Conservation (phyloP, 805 yeast species). For the Lipomyces mesembrius region DNA sequence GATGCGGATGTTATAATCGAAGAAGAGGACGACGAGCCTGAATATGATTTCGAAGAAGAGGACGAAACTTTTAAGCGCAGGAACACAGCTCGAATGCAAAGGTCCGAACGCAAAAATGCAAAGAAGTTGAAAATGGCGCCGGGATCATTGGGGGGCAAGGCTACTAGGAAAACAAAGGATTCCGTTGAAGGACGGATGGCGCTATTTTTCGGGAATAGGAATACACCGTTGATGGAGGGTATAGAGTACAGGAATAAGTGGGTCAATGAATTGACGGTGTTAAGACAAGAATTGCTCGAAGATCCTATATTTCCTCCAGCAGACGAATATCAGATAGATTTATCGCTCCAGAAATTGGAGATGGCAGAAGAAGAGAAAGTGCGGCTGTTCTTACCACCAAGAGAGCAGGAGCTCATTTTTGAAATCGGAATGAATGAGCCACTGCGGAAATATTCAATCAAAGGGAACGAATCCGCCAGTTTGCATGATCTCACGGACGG, state of each 20-base stretch:
- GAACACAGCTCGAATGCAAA: not conserved
- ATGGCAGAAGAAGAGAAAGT: conserved; percentile 1
- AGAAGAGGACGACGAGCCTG: conserved; percentile 7
- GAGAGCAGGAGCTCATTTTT: not conserved
- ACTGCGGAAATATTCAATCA: not conserved
- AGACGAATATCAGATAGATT: not conserved
- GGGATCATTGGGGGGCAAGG: not conserved
- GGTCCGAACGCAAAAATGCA: not conserved
- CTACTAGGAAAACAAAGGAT: not conserved
- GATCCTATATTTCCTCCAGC: not conserved
- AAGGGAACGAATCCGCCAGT: not conserved
- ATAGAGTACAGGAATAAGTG: conserved; percentile 24
- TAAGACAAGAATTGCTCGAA: conserved; percentile 7
- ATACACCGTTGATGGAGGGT: conserved; percentile 9
- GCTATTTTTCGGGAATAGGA: conserved; percentile 18
- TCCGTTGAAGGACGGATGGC: conserved; percentile 18
- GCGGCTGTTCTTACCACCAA: not conserved
- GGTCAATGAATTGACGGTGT: conserved; percentile 23
- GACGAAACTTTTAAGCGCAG: conserved; percentile 5
- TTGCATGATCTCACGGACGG: conserved; percentile 11
- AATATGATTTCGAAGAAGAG: conserved; percentile 7
- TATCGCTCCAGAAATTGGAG: not conserved
- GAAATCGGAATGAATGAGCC: conserved; percentile 16
- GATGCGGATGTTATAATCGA: conserved; percentile 2
- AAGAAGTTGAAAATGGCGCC: not conserved